Conservation (phyloP, 2,329 filamentous ascomycete genomes). For the Xylariales sp. region DNA sequence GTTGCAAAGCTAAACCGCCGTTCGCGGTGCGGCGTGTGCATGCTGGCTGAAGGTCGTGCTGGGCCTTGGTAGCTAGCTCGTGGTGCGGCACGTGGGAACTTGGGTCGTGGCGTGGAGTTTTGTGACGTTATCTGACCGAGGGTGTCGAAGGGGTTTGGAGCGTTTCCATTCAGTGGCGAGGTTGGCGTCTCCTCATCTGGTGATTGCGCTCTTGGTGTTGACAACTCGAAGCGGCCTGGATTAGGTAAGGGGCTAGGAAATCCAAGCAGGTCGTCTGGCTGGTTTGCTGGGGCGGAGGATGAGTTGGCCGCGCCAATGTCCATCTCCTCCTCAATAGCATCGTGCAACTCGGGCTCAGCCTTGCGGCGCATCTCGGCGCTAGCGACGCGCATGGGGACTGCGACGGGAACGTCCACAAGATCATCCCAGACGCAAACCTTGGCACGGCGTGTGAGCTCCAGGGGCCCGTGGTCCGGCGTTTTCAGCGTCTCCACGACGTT, state of each 20-base stretch:
- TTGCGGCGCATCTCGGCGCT: conserved; percentile 78
- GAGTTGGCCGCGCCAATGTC: conserved; percentile 75
- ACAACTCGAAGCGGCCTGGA: conserved; percentile 69
- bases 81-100: conserved; percentile 10
- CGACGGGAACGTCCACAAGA: conserved; percentile 90
- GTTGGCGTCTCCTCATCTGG: conserved; percentile 28
- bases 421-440: conserved; percentile 98
- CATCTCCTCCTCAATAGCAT: conserved; percentile 74
- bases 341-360: conserved; percentile 40
- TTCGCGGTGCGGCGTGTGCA: conserved; percentile 44
- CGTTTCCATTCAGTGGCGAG: conserved; percentile 15
- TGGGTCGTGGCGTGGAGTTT: conserved; percentile 11
- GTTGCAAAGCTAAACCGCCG: conserved; percentile 52
- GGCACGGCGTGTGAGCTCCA: conserved; percentile 85
- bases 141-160: conserved; percentile 24
- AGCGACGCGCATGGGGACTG: conserved; percentile 80
- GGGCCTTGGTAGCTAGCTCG: conserved; percentile 38
- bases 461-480: conserved; percentile 81
- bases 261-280: conserved; percentile 65
- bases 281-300: conserved; percentile 36
- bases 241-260: conserved; percentile 64
- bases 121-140: conserved; percentile 6
- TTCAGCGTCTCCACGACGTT: conserved; percentile 98
- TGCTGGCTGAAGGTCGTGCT: conserved; percentile 34
- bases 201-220: conserved; percentile 38